Base-by-base conservation (phyloP, 2,329 filamentous ascomycete genomes). In the Raffaelea arxii region DNA sequence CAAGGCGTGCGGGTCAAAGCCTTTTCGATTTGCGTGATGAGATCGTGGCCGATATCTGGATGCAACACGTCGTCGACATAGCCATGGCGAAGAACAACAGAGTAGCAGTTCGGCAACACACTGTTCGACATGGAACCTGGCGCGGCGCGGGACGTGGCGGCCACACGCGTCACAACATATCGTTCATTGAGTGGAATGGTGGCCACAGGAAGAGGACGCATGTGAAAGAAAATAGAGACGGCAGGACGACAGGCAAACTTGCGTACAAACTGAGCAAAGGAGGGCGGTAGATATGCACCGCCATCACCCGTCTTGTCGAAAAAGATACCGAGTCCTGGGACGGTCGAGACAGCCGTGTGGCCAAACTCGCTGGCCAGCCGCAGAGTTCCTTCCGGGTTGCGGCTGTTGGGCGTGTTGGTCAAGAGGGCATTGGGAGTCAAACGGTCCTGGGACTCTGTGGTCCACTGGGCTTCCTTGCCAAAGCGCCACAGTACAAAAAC, bases 381-480 rank as follows among this genome's bases (percentile, higher is more conserved):
- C 38, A 45, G 43, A 16, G 47, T 46, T 16, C 43, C 42, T 49
- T 5, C 44, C 23, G 43, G 41, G 46, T 56, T 19, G 37, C 44
- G 40, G 41, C 41, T 43, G 45, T 32, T 46, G 43, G 27, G 35
- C 16, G 40, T 25, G 48, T 49, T 44, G 51, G 41, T 56, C 41
- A 65, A 53, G 4, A 72, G 62, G 14, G 68, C 55, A 44, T 65
- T 70, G 4, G 71, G 69, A 38, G 70, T 67, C 46, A 80, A 68
- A 4, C 72, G 70, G 53, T 87, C 82, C 47, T 73, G 68, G 1
- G 72, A 71, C 63, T 90, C 84, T 2, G 84, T 78, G 6, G 64
- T 65, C 84, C 85, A 90, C 58, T 90, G 85, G 50, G 78, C 74
- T 57, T 88, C 83, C 59, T 90, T 89, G 16, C 85, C 85, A 55